Percentiles rank a stretch among this genome's conserved stretches.
Evolutionary conservation across 768 basidiomycete genomes (phyloP).

Genomic region (Nidularia pulvinata): DNA sequence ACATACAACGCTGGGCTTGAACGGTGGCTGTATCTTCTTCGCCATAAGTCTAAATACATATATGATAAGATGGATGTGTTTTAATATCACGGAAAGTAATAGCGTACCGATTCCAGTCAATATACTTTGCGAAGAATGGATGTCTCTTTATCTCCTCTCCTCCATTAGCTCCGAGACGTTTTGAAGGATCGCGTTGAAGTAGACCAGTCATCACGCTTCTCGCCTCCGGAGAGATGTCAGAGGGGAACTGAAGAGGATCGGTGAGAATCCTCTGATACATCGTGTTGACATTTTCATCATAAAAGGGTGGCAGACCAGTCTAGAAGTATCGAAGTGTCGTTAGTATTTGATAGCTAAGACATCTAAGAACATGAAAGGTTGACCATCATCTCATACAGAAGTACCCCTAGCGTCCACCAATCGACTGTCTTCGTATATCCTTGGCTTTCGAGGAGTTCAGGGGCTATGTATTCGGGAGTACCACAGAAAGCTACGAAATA

Average conservation of each 20-base stretch:
- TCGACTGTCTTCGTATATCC: constrained; percentile 99
- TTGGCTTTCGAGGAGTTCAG: constrained; percentile 93
- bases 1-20: constrained; percentile 95
- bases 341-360: neutral
- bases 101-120: constrained; percentile 83
- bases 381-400: constrained; percentile 97
- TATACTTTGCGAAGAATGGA: constrained; percentile 92
- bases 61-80: neutral
- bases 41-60: constrained; percentile 57
- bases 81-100: neutral
- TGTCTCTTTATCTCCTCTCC: constrained; percentile 97
- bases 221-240: constrained; percentile 88
- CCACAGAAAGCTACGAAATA: constrained; percentile 83
- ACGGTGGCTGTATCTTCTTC: constrained; percentile 97
- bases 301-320: constrained; percentile 97
- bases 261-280: constrained; percentile 97
- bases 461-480: constrained; percentile 98
- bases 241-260: constrained; percentile 91
- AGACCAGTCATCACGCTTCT: constrained; percentile 87
- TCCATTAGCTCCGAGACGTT: constrained; percentile 88
- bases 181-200: constrained; percentile 85
- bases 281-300: constrained; percentile 97
- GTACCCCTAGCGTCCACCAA: constrained; percentile 98
- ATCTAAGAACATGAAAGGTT: neutral
- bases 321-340: constrained; percentile 21